Percentiles rank a stretch among this genome's conserved stretches.
Conservation (phyloP, 139 green algal genomes). For the Pleodorina starrii region DNA sequence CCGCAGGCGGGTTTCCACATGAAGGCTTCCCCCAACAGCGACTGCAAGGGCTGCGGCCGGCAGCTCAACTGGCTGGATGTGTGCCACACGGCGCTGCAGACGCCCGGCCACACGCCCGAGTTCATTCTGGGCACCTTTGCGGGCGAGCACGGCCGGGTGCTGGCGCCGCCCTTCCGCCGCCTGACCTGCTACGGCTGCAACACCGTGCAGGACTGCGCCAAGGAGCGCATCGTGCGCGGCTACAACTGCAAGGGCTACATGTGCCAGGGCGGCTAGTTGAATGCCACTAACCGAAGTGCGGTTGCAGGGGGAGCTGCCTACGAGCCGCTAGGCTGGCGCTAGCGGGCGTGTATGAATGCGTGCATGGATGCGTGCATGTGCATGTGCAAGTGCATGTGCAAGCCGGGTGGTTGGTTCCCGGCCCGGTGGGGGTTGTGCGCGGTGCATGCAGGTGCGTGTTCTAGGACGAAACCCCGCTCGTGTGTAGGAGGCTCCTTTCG, state of each 20-base stretch:
- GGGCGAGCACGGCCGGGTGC: slow-evolving; percentile 5
- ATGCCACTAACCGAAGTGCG: too few species aligned
- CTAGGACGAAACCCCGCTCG: too few species aligned
- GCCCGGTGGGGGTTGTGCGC: too few species aligned
- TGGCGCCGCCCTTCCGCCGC: background rate
- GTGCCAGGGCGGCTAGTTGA: slow-evolving; percentile 18
- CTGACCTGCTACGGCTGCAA: slow-evolving; percentile 4
- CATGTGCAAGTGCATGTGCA: too few species aligned
- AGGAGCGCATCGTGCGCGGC: slow-evolving; percentile 4
- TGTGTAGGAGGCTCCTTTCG: too few species aligned
- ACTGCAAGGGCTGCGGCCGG: slow-evolving; percentile 7
- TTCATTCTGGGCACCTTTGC: slow-evolving; percentile 5
- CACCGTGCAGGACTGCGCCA: background rate
- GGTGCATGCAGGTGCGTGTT: too few species aligned
- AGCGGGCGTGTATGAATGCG: too few species aligned
- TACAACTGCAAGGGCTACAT: slow-evolving; percentile 34
- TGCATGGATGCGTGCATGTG: too few species aligned
- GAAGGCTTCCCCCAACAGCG: background rate
- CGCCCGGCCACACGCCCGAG: background rate
- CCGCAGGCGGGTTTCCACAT: background rate
- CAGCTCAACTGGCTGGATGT: slow-evolving; percentile 25
- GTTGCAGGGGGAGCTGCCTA: too few species aligned
- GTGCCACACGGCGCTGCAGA: background rate
- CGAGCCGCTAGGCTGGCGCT: too few species aligned
- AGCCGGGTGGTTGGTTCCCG: too few species aligned